phyloP scores from a whole-genome alignment of 2,329 filamentous ascomycete genomes.

The Taxawa tesnikishii region DNA sequence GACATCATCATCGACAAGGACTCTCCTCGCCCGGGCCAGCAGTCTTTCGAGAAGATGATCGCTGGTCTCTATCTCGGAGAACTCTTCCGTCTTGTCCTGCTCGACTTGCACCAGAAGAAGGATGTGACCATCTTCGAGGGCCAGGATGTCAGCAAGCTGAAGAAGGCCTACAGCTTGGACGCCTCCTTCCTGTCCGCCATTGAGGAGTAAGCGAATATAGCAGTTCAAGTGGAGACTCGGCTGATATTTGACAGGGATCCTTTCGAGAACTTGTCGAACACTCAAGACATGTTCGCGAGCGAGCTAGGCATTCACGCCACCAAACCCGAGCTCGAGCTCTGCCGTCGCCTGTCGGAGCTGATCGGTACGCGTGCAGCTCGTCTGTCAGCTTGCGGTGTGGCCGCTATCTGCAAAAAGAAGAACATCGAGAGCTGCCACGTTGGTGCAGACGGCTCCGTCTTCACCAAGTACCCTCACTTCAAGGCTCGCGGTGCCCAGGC shows the following conservation, averaged over 20 bases:
- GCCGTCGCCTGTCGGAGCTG: conserved; percentile 79
- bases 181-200: conserved; percentile 87
- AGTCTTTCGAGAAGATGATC: conserved; percentile 33
- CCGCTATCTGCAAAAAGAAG: conserved; percentile 96
- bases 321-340: conserved; percentile 73
- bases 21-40: conserved; percentile 31
- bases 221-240: background rate
- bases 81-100: conserved; percentile 30
- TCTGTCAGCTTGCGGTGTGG: conserved; percentile 86
- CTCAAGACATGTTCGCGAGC: conserved; percentile 65
- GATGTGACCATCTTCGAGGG: conserved; percentile 61
- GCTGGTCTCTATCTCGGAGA: conserved; percentile 34
- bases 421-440: conserved; percentile 78
- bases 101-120: conserved; percentile 47
- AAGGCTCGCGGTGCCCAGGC: conserved; percentile 81
- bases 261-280: conserved; percentile 90
- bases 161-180: conserved; percentile 81
- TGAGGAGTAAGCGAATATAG: conserved; percentile 46
- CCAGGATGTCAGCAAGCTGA: conserved; percentile 69
- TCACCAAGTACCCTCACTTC: conserved; percentile 99
- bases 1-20: conserved; percentile 30
- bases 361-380: conserved; percentile 92
- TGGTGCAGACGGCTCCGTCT: conserved; percentile 91
- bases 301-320: conserved; percentile 61
- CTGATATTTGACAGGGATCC: conserved; percentile 52